Evolutionary conservation across 805 yeast species (phyloP), one percentile per base, ranked within the genome.

Genomic region (Pichia manshurica): DNA sequence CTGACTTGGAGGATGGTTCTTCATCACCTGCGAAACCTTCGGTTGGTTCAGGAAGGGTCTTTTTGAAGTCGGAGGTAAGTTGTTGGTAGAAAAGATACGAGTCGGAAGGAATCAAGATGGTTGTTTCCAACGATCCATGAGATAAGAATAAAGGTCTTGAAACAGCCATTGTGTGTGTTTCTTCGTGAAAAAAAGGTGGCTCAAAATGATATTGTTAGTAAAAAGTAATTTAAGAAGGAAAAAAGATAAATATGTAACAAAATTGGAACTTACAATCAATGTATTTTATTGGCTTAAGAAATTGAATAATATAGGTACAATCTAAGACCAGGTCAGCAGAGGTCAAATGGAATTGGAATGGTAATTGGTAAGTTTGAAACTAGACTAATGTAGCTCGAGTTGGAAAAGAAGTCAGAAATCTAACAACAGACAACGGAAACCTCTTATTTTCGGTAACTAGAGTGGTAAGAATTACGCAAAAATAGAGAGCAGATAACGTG

Each of bases 81-180:
- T 90, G 96, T 50, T 91, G 83, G 63, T 87, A 87, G 59, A 82
- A 78, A 59, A 88, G 79, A 62, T 86, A 84, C 46, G 82, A 74
- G 48, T 81, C 78, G 35, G 93, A 81, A 43, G 98, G 96, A 47
- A 93, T 89, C 60, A 90, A 75, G 46, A 91, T 72, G 19, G 91
- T 84, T 66, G 89, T 88, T 72, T 91, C 98, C 49, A 91, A 79
- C 17, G 86, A 71, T 49, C 96, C 97, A 62, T 88, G 95, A 50
- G 82, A 70, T 58, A 93, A 75, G 46, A 82, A 82, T 63, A 93
- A 75, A 32, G 98, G 96, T 71, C 98, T 80, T 48, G 60, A 64
- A 22, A 63, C 64, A 41, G 65, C 44, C 59, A 60, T 58, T 33
- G 33, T 45, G 47, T 10, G 20, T 31, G 19, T 33, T 28, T 21